Evolutionary conservation across 257 asterid species (phyloP).

Genomic region (Parsonsia alboflavescens): DNA sequence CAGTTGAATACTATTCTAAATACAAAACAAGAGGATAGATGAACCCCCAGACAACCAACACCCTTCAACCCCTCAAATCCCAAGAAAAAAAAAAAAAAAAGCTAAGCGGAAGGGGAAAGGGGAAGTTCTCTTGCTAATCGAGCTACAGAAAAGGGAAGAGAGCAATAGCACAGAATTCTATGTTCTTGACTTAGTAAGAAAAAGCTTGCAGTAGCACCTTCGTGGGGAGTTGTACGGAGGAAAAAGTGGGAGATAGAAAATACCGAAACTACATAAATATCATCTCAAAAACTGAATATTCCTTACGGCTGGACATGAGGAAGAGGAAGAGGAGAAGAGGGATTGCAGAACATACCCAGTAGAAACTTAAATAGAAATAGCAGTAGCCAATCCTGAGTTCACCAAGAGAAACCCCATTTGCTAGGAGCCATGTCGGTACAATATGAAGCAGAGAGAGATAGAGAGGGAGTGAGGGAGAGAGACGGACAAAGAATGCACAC

Average conservation of each 20-base stretch:
- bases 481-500: conserved; percentile 12
- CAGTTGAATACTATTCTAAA: not conserved
- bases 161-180: conserved; percentile 4
- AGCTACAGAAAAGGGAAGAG: not conserved
- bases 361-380: conserved; percentile 6
- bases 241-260: not conserved
- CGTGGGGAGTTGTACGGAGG: not conserved
- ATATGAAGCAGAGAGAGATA: conserved; percentile 27
- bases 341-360: not conserved
- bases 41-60: too few relatives aligned
- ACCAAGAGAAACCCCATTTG: conserved; percentile 25
- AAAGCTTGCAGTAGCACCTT: not conserved
- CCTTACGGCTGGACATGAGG: not conserved
- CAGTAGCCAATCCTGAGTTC: conserved; percentile 7
- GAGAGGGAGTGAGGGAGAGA: conserved; percentile 15
- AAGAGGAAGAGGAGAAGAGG: not conserved
- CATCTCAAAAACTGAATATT: conserved; percentile 15
- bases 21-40: not conserved
- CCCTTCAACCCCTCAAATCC: not conserved
- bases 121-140: not conserved
- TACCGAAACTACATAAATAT: conserved; percentile 15
- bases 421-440: conserved; percentile 41
- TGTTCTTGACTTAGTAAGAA: not conserved
- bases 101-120: too few relatives aligned
- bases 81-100: not conserved